Evolutionary conservation across 2,329 filamentous ascomycete genomes (phyloP).

Genomic region (Penicillium oxalicum): DNA sequence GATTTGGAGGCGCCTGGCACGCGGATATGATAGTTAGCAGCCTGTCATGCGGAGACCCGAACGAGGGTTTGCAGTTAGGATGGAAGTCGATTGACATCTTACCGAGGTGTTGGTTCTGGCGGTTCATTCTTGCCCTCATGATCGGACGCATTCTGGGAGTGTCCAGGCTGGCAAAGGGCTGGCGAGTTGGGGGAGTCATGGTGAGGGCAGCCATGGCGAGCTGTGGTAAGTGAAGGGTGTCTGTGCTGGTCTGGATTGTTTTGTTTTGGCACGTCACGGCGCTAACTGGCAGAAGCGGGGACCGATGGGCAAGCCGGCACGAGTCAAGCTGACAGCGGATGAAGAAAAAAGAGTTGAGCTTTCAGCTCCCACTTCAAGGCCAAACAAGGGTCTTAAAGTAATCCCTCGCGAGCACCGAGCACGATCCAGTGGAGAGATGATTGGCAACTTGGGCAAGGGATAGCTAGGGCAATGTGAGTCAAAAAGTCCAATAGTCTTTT

Average conservation of each 20-base stretch:
- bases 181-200: conserved; percentile 30
- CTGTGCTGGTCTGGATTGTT: background rate
- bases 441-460: background rate
- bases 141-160: conserved; percentile 27
- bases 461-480: background rate
- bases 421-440: background rate
- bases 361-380: too few relatives aligned
- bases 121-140: conserved; percentile 28
- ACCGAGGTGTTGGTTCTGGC: conserved; percentile 32
- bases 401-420: background rate
- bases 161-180: conserved; percentile 33
- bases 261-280: conserved; percentile 21
- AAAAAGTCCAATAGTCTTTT: background rate
- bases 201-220: conserved; percentile 31
- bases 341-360: too few relatives aligned
- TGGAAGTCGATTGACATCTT: conserved; percentile 3
- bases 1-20: conserved; percentile 9
- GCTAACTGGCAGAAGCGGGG: conserved; percentile 20
- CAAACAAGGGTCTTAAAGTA: too few relatives aligned
- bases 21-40: conserved; percentile 5
- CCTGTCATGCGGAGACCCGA: background rate
- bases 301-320: conserved; percentile 6
- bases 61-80: background rate
- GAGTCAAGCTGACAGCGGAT: background rate
- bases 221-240: conserved; percentile 2